These are phyloP conservation scores for Tetracentron sinense DNA, from an alignment of 164 flowering plant species.

Conservation along the genomic window DNA sequence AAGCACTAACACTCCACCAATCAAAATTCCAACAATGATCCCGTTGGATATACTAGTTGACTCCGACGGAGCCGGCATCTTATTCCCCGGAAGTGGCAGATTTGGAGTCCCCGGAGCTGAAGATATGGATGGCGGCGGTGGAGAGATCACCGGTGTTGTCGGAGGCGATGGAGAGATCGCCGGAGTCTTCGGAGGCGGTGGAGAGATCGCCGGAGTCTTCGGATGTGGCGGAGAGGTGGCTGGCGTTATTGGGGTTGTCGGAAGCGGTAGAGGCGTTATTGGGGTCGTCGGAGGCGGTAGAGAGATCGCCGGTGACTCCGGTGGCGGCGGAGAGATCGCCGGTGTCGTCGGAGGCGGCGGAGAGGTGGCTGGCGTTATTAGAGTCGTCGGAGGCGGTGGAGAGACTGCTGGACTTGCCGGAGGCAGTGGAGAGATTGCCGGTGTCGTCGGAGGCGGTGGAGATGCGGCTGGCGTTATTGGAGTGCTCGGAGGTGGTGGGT, in stretches of 20 bases:
- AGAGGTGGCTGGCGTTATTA: slow-evolving; percentile 16
- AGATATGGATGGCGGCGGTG: slow-evolving; percentile 17
- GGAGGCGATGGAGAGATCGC: too few species aligned
- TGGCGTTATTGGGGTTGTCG: too few species aligned
- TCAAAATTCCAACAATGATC: neutral
- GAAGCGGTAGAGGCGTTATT: too few species aligned
- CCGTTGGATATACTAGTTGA: slow-evolving; percentile 1
- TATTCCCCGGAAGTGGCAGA: slow-evolving; percentile 19
- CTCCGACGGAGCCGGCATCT: slow-evolving; percentile 15
- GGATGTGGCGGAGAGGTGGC: too few species aligned
- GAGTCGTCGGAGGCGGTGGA: slow-evolving; percentile 29
- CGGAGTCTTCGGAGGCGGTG: too few species aligned
- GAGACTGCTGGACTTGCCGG: slow-evolving; percentile 20
- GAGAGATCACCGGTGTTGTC: too few species aligned
- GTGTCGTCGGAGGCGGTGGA: slow-evolving; percentile 21
- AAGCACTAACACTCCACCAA: slow-evolving; percentile 35
- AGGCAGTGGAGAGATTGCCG: slow-evolving; percentile 33
- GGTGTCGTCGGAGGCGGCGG: slow-evolving; percentile 18
- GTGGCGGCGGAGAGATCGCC: too few species aligned
- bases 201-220: too few species aligned
- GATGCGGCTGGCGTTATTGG: neutral
- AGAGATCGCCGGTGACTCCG: too few species aligned
- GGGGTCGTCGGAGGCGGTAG: too few species aligned
- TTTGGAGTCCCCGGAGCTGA: slow-evolving; percentile 15
- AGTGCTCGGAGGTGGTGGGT: slow-evolving; percentile 7